Conservation (phyloP, 805 yeast genomes). For the Vanderwaltozyma polyspora region DNA sequence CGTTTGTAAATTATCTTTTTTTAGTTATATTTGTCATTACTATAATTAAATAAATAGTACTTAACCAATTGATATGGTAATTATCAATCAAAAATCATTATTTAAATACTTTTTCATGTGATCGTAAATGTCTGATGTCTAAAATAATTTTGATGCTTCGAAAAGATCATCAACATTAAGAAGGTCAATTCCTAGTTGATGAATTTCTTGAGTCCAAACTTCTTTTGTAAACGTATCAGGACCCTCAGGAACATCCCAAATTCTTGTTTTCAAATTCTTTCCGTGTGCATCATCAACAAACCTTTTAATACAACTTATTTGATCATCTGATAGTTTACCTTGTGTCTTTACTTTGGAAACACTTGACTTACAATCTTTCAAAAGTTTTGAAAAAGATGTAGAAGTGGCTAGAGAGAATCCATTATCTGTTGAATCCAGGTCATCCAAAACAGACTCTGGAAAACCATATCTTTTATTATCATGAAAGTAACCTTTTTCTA, state of each 20-base stretch:
- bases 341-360: constrained; percentile 4
- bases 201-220: constrained; percentile 37
- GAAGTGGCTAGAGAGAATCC: constrained; percentile 30
- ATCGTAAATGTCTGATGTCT: too few relatives aligned
- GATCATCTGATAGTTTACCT: constrained; percentile 8
- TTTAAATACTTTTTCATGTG: too few relatives aligned
- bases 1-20: too few relatives aligned
- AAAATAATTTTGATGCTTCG: background rate
- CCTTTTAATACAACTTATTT: constrained; percentile 12
- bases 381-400: constrained; percentile 28
- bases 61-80: too few relatives aligned
- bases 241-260: constrained; percentile 68
- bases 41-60: too few relatives aligned
- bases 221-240: constrained; percentile 30
- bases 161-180: constrained; percentile 49
- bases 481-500: background rate
- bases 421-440: constrained; percentile 14
- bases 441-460: constrained; percentile 36
- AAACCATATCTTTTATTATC: constrained; percentile 27
- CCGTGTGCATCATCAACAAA: constrained; percentile 36
- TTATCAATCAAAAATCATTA: too few relatives aligned
- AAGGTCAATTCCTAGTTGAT: constrained; percentile 38
- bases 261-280: constrained; percentile 42
- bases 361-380: constrained; percentile 11
- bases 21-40: too few relatives aligned